Conservation (phyloP, 2,329 filamentous ascomycete genomes). For the Colletotrichum noveboracense region DNA sequence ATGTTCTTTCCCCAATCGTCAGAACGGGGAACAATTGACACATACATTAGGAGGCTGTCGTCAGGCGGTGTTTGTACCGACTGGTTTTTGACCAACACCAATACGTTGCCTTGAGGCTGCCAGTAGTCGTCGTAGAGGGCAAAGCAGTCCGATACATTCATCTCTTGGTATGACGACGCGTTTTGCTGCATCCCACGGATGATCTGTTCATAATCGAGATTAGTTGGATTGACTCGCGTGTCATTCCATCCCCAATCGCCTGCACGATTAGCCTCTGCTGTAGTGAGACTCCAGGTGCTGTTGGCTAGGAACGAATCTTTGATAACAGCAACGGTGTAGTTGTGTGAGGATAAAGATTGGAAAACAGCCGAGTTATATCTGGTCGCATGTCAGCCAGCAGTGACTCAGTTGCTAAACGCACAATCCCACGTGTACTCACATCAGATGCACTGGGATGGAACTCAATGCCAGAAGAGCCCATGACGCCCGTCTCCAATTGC, state of each 20-base stretch:
- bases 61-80: neutral
- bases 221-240: neutral
- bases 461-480: neutral
- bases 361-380: constrained; percentile 5
- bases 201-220: neutral
- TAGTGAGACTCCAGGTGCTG: neutral
- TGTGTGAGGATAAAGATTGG: neutral
- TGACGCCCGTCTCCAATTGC: neutral
- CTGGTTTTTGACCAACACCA: neutral
- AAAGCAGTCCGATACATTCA: neutral
- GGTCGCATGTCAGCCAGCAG: neutral
- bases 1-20: constrained; percentile 2
- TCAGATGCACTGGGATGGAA: neutral
- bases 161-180: neutral
- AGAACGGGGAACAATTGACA: neutral
- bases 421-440: neutral
- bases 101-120: neutral
- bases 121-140: neutral
- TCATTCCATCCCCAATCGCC: neutral
- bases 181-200: neutral
- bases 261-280: neutral
- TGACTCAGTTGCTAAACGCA: neutral
- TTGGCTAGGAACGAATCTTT: neutral
- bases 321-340: neutral
- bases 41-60: neutral